Conservation (phyloP, 129 eudicot genomes). For the Tanacetum coccineum region DNA sequence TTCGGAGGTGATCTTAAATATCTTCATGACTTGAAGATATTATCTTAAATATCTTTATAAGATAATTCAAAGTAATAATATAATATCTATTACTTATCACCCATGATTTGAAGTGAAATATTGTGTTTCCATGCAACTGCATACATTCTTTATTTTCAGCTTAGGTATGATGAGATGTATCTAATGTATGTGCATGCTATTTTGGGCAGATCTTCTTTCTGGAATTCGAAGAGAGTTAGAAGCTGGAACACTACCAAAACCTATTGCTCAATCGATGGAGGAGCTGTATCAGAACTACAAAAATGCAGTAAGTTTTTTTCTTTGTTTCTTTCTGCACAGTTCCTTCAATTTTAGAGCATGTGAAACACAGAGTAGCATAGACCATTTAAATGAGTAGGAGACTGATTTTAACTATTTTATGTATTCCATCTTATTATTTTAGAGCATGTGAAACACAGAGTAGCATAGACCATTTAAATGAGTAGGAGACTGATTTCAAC, state of each 20-base stretch:
- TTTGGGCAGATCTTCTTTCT: slow-evolving; percentile 63
- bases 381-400: slow-evolving; percentile 12
- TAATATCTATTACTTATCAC: background rate
- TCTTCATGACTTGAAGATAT: too few relatives aligned
- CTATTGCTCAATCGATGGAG: slow-evolving; percentile 71
- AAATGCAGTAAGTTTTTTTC: slow-evolving; percentile 62
- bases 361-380: slow-evolving; percentile 15
- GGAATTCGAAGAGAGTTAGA: slow-evolving; percentile 73
- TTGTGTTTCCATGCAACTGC: background rate
- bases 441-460: slow-evolving; percentile 1
- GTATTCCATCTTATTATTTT: background rate
- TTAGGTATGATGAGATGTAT: background rate
- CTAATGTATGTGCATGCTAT: slow-evolving; percentile 12
- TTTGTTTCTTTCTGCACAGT: slow-evolving; percentile 19
- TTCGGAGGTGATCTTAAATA: too few relatives aligned
- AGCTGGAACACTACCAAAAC: slow-evolving; percentile 65
- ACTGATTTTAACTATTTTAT: background rate
- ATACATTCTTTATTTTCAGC: slow-evolving; percentile 7
- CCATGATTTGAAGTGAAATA: background rate
- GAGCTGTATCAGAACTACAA: slow-evolving; percentile 81
- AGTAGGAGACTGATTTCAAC: slow-evolving; percentile 7
- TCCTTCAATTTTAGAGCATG: slow-evolving; percentile 18
- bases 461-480: slow-evolving; percentile 19
- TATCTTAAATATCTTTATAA: too few relatives aligned
- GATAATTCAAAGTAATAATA: slow-evolving; percentile 2